Conservation (phyloP, 2,329 filamentous ascomycete species). For the Malbranchea zuffiana region DNA sequence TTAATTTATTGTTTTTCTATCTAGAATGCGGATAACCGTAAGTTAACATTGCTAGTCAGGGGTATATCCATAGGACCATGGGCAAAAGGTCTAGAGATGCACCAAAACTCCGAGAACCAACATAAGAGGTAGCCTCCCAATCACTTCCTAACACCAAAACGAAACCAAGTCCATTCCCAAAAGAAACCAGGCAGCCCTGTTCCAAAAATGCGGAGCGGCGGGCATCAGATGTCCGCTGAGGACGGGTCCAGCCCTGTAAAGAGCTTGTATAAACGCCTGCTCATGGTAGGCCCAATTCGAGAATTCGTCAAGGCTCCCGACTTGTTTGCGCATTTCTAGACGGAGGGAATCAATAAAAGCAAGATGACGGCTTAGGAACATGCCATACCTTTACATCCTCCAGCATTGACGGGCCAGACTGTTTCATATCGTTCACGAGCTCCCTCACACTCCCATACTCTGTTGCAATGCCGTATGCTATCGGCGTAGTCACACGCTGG, state of each 20-base stretch:
- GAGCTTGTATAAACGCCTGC: slow-evolving; percentile 39
- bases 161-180: too few species aligned
- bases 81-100: too few species aligned
- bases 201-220: too few species aligned
- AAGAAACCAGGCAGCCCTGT: too few species aligned
- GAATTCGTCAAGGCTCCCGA: slow-evolving; percentile 36
- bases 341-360: background rate
- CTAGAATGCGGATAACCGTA: too few species aligned
- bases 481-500: slow-evolving; percentile 56
- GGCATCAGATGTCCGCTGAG: slow-evolving; percentile 34
- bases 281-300: slow-evolving; percentile 39
- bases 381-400: slow-evolving; percentile 46
- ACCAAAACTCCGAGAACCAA: too few species aligned
- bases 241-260: slow-evolving; percentile 38
- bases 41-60: too few species aligned
- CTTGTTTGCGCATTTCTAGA: slow-evolving; percentile 39
- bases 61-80: too few species aligned
- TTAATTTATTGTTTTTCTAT: too few species aligned
- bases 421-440: slow-evolving; percentile 50
- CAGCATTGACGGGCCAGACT: slow-evolving; percentile 49
- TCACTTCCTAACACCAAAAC: too few species aligned
- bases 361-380: background rate
- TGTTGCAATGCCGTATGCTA: slow-evolving; percentile 57
- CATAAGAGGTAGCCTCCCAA: too few species aligned
- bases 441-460: slow-evolving; percentile 49